phyloP scores from a whole-genome alignment of 257 asterid genomes.

The Gentiana straminea region DNA sequence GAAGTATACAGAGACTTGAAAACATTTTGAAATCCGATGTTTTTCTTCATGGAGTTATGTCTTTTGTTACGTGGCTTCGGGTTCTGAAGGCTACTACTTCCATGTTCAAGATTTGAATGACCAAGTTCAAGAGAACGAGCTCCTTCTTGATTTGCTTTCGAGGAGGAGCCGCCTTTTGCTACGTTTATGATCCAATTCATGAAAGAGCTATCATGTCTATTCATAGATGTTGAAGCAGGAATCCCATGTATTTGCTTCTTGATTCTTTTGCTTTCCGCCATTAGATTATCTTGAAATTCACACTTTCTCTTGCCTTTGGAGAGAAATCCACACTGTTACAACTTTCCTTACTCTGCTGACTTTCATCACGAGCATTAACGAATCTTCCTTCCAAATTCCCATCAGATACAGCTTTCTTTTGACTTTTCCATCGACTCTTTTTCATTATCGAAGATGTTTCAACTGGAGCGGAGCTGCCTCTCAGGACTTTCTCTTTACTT shows the following conservation, averaged over 20 bases:
- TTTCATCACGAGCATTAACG: constrained; percentile 16
- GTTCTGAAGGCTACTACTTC: constrained; percentile 16
- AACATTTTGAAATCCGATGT: constrained; percentile 33
- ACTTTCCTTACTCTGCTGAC: constrained; percentile 55
- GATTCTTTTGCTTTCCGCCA: constrained; percentile 37
- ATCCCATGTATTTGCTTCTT: constrained; percentile 21
- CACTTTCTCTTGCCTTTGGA: constrained; percentile 28
- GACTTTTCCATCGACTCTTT: constrained; percentile 31
- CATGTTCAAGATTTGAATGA: constrained; percentile 14
- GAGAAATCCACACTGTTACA: constrained; percentile 43
- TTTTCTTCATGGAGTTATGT: constrained; percentile 18
- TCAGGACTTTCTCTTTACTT: constrained; percentile 12
- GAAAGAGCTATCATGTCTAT: constrained; percentile 42
- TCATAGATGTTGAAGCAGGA: constrained; percentile 20
- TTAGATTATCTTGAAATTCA: constrained; percentile 13
- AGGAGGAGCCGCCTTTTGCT: constrained; percentile 41
- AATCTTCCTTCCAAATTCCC: constrained; percentile 19
- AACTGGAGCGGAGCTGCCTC: constrained; percentile 15
- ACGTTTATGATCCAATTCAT: constrained; percentile 69
- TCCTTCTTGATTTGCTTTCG: constrained; percentile 20
- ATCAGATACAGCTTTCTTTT: constrained; percentile 35
- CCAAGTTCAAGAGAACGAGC: constrained; percentile 19
- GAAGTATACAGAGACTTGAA: constrained; percentile 41
- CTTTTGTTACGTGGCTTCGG: constrained; percentile 9
- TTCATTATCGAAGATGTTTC: constrained; percentile 21